Evolutionary conservation across 2,329 filamentous ascomycete genomes (phyloP), one percentile per base, ranked within the genome.

Genomic region (Xylariomycetidae sp.): DNA sequence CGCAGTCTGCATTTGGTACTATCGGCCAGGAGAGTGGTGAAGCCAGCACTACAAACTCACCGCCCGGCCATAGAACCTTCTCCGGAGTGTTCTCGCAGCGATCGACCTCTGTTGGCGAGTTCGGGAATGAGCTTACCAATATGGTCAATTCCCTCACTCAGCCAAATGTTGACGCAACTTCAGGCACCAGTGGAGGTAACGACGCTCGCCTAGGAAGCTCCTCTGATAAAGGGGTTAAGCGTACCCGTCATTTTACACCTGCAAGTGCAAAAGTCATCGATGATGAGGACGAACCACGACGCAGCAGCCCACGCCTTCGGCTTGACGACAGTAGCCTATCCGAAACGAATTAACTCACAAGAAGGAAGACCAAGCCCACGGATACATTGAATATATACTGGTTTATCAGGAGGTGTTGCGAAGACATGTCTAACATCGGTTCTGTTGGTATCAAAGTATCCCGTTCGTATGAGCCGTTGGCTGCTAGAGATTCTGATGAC

Each of bases 161-260:
- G 8, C 34, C 42, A 3, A 42, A 32, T 18, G 31, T 39, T 11
- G 46, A 53, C 6, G 31, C 44, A 2, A 47, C 40, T 18, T 30
- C 33, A 4, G 30, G 36, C 11, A 25, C 34, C 18, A 45, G 36
- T 14, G 2, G 30, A 14, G 12, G 28, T 17, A 36, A 16, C 16
- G 46, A 50, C 17, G 14, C 25, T 16, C 45, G 42, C 15, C 25
- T 39, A 27, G 39, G 37, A 25, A 43, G 36, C 15, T 36, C 46
- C 31, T 41, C 41, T 12, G 63, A 64, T 8, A 65, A 61, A 25
- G 55, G 59, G n/a, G 44, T 46, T 25, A 77, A 74, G 46, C 63
- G 72, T 20, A 51, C 55, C 35, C 62, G 69, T 10, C 59, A 64
- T 31, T 67, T 69, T 30, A 72, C 69, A 1, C 66, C 69, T 6